These are phyloP conservation scores for Lepidium aucheri DNA, from an alignment of 345 rosid species.

Conservation along the genomic window DNA sequence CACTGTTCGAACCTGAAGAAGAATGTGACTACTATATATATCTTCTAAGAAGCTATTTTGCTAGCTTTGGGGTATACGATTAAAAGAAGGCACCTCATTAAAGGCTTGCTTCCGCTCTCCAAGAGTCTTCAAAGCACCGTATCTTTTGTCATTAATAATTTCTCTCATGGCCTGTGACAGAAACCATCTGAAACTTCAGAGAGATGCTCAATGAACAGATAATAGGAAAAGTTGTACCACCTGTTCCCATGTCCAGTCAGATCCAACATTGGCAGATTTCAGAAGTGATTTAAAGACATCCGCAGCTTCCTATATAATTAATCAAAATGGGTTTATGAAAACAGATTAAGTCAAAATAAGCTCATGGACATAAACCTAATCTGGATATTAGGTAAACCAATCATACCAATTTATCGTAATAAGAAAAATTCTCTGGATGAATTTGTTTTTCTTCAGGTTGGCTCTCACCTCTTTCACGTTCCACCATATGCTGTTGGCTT, in stretches of 20 bases:
- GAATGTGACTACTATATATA: not conserved
- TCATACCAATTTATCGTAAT: constrained; percentile 62
- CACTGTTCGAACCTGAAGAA: constrained; percentile 4
- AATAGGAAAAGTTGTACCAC: constrained; percentile 32
- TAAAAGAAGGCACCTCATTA: constrained; percentile 53
- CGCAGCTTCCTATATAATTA: constrained; percentile 57
- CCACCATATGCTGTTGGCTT: constrained; percentile 18
- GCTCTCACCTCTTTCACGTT: constrained; percentile 36
- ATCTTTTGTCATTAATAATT: constrained; percentile 83
- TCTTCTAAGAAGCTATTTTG: not conserved
- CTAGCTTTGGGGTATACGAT: not conserved
- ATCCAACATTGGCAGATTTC: constrained; percentile 70
- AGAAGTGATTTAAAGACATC: constrained; percentile 77
- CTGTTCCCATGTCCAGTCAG: constrained; percentile 99
- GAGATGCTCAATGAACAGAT: not conserved
- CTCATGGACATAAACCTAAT: not conserved
- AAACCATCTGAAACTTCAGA: constrained; percentile 21
- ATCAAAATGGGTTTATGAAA: constrained; percentile 3
- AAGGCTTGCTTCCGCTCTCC: constrained; percentile 96
- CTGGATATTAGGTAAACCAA: not conserved
- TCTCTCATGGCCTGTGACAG: constrained; percentile 70
- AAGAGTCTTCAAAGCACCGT: constrained; percentile 83
- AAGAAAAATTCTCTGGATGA: constrained; percentile 46
- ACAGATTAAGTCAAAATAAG: constrained; percentile 8
- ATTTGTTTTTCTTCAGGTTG: constrained; percentile 49